phyloP scores from a whole-genome alignment of 257 asterid species.

The Ilex aquifolium region DNA sequence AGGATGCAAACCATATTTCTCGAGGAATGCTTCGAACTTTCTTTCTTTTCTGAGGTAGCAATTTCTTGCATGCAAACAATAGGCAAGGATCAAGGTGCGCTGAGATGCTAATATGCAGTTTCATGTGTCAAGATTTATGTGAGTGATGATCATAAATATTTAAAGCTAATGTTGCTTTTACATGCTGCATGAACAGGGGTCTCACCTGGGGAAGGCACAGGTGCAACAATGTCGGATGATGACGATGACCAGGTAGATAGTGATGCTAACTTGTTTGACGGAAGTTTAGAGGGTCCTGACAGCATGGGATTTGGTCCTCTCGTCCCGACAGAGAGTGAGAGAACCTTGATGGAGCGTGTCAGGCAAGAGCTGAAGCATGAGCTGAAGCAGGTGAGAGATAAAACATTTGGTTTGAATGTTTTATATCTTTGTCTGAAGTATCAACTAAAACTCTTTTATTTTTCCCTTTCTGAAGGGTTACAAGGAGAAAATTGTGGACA shows the following conservation, averaged over 20 bases:
- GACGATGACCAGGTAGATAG: constrained; percentile 46
- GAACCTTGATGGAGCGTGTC: constrained; percentile 59
- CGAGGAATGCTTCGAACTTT: no score
- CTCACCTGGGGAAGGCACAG: constrained; percentile 62
- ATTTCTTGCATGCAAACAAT: no score
- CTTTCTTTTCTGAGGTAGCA: no score
- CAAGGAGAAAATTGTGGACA: constrained; percentile 56
- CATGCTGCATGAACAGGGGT: constrained; percentile 29
- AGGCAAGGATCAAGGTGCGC: no score
- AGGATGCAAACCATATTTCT: no score
- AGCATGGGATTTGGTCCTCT: constrained; percentile 49
- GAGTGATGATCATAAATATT: not conserved
- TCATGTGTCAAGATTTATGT: no score
- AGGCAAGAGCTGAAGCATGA: constrained; percentile 60
- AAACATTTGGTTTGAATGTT: not conserved
- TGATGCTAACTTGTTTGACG: constrained; percentile 41
- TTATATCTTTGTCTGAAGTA: not conserved
- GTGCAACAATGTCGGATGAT: constrained; percentile 50
- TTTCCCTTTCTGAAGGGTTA: constrained; percentile 31
- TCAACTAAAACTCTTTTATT: not conserved
- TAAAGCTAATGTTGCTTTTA: constrained; percentile 8
- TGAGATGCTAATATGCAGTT: no score
- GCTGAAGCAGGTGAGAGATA: constrained; percentile 33
- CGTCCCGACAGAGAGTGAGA: constrained; percentile 49
- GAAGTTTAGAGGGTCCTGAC: constrained; percentile 36